Evolutionary conservation across 2,329 filamentous ascomycete genomes (phyloP), one percentile per base, ranked within the genome.

Genomic region (Berkeleyomyces rouxiae): DNA sequence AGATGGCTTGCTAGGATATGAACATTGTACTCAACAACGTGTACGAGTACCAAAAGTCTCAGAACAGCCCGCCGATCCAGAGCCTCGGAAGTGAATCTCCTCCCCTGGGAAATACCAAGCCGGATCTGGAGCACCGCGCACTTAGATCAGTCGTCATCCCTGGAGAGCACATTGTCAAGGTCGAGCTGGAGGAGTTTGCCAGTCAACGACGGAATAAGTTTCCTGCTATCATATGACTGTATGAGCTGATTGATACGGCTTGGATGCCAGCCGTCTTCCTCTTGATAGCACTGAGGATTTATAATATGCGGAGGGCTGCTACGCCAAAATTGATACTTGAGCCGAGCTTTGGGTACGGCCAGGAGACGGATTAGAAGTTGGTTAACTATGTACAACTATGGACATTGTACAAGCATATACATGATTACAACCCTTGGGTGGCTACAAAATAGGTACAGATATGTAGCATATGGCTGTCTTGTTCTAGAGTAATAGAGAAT

Each of bases 61-160:
- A 16, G 51, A 39, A 7, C n/a, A 55, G 9, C 13, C 13, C 51
- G 7, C 51, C 39, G 13, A 36, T n/a, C 7, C 7, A 31, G 13
- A 55, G 51, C 33, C 33, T 31, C 7, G 51, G 51, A 11, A 36
- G 23, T n/a, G n/a, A 31, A 31, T 33, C n/a, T 51, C 55, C 39
- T 53, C n/a, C 39, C 7, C 44, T 10, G 36, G 44, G n/a, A 61
- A 44, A 4, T 6, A 10, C 31, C n/a, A 31, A 11, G 39, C 33
- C 39, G 67, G 67, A 57, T 67, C 69, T 42, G 47, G 60, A 62
- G 10, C 63, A 65, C 11, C 60, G 93, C 61, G 95, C 90, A 70
- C 82, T 99, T 31, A 93, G 93, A 0, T 75, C 97, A 36, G 84
- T 99, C 2, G 91, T 96, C 33, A 83, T 99, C 3, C 93, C 93